Evolutionary conservation across 2,329 filamentous ascomycete species (phyloP).

Genomic region (Verticillium klebahnii): DNA sequence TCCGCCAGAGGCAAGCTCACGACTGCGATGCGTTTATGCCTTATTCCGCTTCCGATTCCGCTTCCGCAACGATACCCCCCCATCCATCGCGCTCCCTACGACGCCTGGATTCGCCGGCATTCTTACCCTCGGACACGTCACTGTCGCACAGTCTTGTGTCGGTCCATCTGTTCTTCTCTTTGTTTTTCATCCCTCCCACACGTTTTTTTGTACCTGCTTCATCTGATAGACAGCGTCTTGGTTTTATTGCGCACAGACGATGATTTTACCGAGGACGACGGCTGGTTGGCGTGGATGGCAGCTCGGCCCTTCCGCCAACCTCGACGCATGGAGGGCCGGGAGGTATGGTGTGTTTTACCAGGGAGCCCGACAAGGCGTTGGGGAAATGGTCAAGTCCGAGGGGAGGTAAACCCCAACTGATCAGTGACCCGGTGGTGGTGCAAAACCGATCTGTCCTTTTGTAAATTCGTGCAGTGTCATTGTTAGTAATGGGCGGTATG

Average conservation of each 20-base stretch:
- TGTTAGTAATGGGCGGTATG: neutral
- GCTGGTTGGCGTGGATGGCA: neutral
- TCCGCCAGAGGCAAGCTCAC: neutral
- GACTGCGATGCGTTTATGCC: neutral
- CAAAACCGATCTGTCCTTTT: neutral
- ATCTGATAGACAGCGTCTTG: neutral
- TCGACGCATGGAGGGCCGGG: neutral
- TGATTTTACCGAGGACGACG: neutral
- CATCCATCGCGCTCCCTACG: neutral
- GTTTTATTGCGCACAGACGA: neutral
- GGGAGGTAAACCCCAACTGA: neutral
- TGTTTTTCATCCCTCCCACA: neutral
- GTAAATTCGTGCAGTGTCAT: neutral
- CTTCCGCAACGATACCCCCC: constrained; percentile 14
- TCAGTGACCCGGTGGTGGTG: too few species aligned
- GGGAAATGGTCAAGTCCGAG: neutral
- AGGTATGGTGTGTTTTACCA: neutral
- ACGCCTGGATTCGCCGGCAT: neutral
- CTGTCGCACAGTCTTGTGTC: neutral
- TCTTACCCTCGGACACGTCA: neutral
- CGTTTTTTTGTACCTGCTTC: neutral
- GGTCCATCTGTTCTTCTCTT: neutral
- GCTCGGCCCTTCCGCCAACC: neutral
- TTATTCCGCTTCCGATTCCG: neutral
- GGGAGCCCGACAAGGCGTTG: neutral